Evolutionary conservation across 768 basidiomycete genomes (phyloP).

Genomic region (Austroboletus eburneus): DNA sequence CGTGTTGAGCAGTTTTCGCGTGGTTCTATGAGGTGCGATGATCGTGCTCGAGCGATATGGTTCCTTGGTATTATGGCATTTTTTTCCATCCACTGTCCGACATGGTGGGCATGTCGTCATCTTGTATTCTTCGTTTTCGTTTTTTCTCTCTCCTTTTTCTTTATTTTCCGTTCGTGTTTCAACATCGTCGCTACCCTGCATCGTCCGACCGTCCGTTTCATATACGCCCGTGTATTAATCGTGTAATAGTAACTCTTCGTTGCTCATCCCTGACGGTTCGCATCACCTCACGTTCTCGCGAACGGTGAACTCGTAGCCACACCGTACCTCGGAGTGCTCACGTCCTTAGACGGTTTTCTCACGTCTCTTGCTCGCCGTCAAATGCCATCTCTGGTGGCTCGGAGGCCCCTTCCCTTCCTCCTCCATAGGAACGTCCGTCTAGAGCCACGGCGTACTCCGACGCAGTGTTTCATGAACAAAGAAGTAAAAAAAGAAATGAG

Average conservation of each 20-base stretch:
- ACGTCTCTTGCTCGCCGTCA: too few relatives aligned
- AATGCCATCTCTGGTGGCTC: too few relatives aligned
- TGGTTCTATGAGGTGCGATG: slow-evolving; percentile 37
- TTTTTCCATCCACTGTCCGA: background rate
- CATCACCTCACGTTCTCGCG: background rate
- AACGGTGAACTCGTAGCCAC: background rate
- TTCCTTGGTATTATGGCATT: slow-evolving; percentile 5
- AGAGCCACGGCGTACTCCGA: too few relatives aligned
- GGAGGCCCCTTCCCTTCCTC: too few relatives aligned
- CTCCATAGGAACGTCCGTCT: too few relatives aligned
- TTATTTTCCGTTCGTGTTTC: background rate
- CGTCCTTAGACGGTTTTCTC: background rate
- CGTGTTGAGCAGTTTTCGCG: slow-evolving; percentile 52
- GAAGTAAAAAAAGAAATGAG: too few relatives aligned
- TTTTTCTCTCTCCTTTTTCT: background rate
- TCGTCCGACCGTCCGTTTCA: background rate
- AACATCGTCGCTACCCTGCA: slow-evolving; percentile 2
- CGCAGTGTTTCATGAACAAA: too few relatives aligned
- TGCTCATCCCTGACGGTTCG: background rate
- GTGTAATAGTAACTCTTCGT: background rate
- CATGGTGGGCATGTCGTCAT: background rate
- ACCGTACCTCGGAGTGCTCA: background rate
- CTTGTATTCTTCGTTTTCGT: too few relatives aligned
- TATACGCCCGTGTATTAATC: slow-evolving; percentile 1
- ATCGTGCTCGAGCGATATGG: background rate